Base-by-base conservation (phyloP, 352 stramenopile species). In the Phytophthora crassamura region DNA sequence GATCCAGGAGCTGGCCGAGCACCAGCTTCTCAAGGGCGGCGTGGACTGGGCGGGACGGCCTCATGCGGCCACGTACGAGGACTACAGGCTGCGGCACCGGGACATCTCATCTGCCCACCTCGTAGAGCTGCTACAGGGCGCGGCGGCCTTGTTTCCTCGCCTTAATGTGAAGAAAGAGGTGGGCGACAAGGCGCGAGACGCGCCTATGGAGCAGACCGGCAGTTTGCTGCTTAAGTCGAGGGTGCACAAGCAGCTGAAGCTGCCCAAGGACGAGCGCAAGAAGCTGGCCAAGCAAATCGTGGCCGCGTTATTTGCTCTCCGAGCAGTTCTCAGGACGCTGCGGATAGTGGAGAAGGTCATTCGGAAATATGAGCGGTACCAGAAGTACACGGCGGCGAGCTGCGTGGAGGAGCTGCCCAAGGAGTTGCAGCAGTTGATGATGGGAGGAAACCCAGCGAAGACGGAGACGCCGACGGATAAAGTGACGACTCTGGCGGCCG, bases 71-170 rank as follows among this genome's bases (percentile, higher is more conserved):
- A 92, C 84, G 35, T 96, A 93, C 45, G 75, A 84, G 7, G 88
- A 96, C 67, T 92, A 86, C 48, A 74, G 86, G 54, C 70, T 88
- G 49, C 82, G 86, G 2, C 88, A 96, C 61, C 78, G 80, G 7
- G 80, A 94, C 30, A 72, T 96, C 28, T 81, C 80, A 3, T 62
- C 86, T 1, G 68, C 69, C 0, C 88, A 96, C 34, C 69, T 96
- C 50, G 46, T 96, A 15, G 63, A 88, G 16, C 53, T 92, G 32
- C 59, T 92, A 39, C 66, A 80, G 33, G 56, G 64, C 22, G 57
- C 64, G 32, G 39, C 64, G 22, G 52, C 47, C 10, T 54, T 53
- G 40, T 86, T 64, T 33, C 69, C 53, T 25, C 51, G 52, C 10
- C 53, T 57, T 43, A 53, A 58, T 67, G 8, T 14, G 6, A 51